phyloP scores from a whole-genome alignment of 2,329 filamentous ascomycete species.

The Aspergillus thermomutatus region DNA sequence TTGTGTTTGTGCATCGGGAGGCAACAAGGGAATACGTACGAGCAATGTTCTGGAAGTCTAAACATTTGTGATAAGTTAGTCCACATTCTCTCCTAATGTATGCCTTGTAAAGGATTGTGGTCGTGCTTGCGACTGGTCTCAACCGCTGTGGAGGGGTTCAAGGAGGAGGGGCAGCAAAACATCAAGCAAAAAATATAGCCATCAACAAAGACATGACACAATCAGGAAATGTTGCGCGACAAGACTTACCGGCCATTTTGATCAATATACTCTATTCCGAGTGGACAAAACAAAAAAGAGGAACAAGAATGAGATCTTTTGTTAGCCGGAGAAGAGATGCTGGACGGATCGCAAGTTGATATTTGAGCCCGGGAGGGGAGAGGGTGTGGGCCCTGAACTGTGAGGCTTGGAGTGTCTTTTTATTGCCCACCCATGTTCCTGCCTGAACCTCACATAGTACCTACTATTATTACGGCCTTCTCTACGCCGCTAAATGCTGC shows the following conservation, averaged over 20 bases:
- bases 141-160: conserved; percentile 13
- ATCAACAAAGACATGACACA: not conserved
- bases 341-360: not conserved
- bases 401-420: not conserved
- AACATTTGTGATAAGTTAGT: conserved; percentile 12
- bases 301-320: conserved; percentile 16
- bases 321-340: conserved; percentile 18
- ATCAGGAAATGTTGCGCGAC: not conserved
- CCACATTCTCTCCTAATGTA: not conserved
- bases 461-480: not conserved
- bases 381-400: conserved; percentile 19
- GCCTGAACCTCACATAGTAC: not conserved
- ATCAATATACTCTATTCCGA: conserved; percentile 2
- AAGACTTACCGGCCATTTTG: conserved; percentile 37
- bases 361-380: conserved; percentile 3
- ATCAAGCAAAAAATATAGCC: not conserved
- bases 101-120: not conserved
- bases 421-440: not conserved
- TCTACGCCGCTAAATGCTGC: not conserved
- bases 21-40: conserved; percentile 29
- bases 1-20: not conserved
- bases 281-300: conserved; percentile 14
- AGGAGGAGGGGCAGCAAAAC: conserved; percentile 21
- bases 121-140: not conserved
- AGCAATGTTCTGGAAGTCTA: conserved; percentile 40